Base-by-base conservation (phyloP, 2,329 filamentous ascomycete genomes). In the Grosmannia huntii region DNA sequence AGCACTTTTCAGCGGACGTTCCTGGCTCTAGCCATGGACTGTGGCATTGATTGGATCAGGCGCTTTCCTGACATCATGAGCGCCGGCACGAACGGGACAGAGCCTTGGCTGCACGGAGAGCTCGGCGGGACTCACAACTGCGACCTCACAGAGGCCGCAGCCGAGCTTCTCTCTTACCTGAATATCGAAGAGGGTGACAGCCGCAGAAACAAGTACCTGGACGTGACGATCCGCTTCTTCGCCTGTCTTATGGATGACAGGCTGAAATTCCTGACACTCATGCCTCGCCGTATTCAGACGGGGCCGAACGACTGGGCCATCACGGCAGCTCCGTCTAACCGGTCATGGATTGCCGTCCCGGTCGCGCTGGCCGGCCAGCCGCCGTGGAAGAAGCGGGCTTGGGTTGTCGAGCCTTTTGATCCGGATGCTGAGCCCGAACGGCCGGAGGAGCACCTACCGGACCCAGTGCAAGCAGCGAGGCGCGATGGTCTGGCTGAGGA, bases 321-420 rank as follows among this genome's bases (percentile, higher is more conserved):
- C 36, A 60, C 59, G 2, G 28, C 56, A 0, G 19, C 57, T 5
- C n/a, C 46, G 3, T 59, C 57, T 58, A 63, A 65, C 60, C 36
- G 60, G 2, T 57, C 57, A 2, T 65, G 59, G 36, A 16, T 65
- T 14, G 64, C 62, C 25, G 54, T 65, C 2, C 65, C 65, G 2
- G 19, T 53, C 11, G 60, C 49, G 0, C 36, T 65, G 4, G 62
- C 60, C 6, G 56, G 60, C 53, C 59, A 64, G 1, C 61, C 62
- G 0, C 50, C 44, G 2, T 62, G 60, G 59, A 52, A 59, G 28
- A 52, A 62, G 4, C 60, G 62, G 2, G 62, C 60, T 2, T 65
- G 65, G 64, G 53, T 62, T 1, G 19, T 66, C 9, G 63, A 66
- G 60, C 65, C 63, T 0, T 64, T 65, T 12, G 62, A 65, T 25